Evolutionary conservation across 192 early-diverging fungal species (phyloP).

Genomic region (Thamnidium elegans): DNA sequence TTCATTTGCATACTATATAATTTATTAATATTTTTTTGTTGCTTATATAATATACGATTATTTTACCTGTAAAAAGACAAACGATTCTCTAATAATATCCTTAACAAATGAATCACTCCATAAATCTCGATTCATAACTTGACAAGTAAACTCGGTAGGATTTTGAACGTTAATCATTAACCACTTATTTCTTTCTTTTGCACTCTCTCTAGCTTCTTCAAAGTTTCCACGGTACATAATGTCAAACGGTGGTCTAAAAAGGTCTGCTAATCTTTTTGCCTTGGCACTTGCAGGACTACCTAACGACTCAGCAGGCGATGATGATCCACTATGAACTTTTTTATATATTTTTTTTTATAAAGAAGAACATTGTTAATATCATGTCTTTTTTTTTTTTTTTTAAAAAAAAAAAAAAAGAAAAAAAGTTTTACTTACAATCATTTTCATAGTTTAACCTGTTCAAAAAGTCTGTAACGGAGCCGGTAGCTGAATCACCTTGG

Average conservation of each 20-base stretch:
- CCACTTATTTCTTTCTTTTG: constrained; percentile 68
- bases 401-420: not conserved
- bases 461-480: constrained; percentile 51
- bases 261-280: constrained; percentile 63
- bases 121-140: constrained; percentile 89
- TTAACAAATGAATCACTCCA: constrained; percentile 81
- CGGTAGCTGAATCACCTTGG: constrained; percentile 50
- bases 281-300: constrained; percentile 18
- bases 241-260: constrained; percentile 85
- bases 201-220: constrained; percentile 56
- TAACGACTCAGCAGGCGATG: not conserved
- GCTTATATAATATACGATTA: not conserved
- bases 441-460: constrained; percentile 30
- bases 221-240: constrained; percentile 80
- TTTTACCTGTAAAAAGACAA: constrained; percentile 82
- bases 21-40: not conserved
- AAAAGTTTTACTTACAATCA: not conserved
- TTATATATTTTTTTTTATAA: not conserved
- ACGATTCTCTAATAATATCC: constrained; percentile 71
- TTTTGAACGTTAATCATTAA: constrained; percentile 86
- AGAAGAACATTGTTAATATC: not conserved
- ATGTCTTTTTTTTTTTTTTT: not conserved
- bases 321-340: not conserved
- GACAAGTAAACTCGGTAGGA: constrained; percentile 79
- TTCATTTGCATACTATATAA: constrained; percentile 51